Evolutionary conservation across 768 basidiomycete species (phyloP).

Genomic region (Phlebiopsis flavidoalba): DNA sequence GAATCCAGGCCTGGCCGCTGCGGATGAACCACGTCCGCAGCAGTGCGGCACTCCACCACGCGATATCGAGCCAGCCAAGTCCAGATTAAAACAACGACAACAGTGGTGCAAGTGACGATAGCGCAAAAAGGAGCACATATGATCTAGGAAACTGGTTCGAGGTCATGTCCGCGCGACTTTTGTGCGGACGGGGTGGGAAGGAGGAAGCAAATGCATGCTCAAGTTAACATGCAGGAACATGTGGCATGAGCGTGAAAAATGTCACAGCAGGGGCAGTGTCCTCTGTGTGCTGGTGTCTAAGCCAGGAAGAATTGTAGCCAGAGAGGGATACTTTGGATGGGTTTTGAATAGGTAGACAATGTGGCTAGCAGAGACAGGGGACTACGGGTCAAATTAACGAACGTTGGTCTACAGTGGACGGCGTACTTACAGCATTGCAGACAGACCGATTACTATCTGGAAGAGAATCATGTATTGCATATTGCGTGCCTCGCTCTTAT

Average conservation of each 20-base stretch:
- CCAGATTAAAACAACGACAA: constrained; percentile 13
- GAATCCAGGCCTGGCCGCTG: constrained; percentile 13
- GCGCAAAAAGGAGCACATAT: constrained; percentile 8
- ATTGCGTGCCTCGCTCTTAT: constrained; percentile 13
- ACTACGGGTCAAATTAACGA: not conserved
- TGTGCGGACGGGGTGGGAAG: constrained; percentile 1
- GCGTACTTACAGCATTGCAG: constrained; percentile 17
- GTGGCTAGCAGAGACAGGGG: constrained; percentile 15
- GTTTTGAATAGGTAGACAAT: constrained; percentile 13
- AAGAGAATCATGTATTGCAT: constrained; percentile 13
- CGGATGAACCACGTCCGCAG: constrained; percentile 14
- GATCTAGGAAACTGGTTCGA: constrained; percentile 7
- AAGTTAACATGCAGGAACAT: constrained; percentile 18
- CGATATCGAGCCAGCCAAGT: constrained; percentile 14
- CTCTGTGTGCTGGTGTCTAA: not conserved
- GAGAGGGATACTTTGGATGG: constrained; percentile 15
- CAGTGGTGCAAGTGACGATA: constrained; percentile 13
- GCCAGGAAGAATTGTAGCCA: constrained; percentile 15
- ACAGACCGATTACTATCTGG: constrained; percentile 16
- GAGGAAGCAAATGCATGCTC: constrained; percentile 9
- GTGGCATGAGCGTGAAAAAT: constrained; percentile 14
- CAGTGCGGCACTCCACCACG: constrained; percentile 18
- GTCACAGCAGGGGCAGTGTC: constrained; percentile 12
- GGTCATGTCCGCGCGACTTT: not conserved
- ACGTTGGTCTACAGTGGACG: not conserved